Base-by-base conservation (phyloP, 768 basidiomycete genomes). In the Rhodotorula diobovata region DNA sequence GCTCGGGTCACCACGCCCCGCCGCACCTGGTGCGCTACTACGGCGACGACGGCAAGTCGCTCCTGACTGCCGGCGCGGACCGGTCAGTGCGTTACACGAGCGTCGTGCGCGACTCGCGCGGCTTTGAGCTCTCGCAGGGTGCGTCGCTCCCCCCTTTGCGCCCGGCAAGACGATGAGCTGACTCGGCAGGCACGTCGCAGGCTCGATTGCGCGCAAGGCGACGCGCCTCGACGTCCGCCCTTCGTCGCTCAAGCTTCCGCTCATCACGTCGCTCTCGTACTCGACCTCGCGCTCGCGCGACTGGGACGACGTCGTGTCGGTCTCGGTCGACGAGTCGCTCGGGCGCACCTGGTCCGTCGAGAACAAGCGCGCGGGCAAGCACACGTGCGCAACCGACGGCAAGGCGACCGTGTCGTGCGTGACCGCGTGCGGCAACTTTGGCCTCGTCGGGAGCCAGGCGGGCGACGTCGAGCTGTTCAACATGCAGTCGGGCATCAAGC, bases 291-390 rank as follows among this genome's bases (percentile, higher is more conserved):
- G 93, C 37, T 85, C 90, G 16, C 95, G 93, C 79, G 94, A 99
- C 73, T 99, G 96, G 96, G 95, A 98, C 78, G 93, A 98, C 77
- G 88, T 98, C 55, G 80, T 99, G 11, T 93, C 94, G n/a, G 87
- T 87, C 0, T 94, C 97, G 79, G 82, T 85, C 2, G 91, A 92
- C 58, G 93, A 95, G 76, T 84, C 86, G 8, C 85, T 88, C 66
- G 90, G 90, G 4, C 85, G 95, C 46, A 89, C 91, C 32, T 99
- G 95, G 95, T 87, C 87, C 8, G 89, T 92, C 79, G 83, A 86
- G 68, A 86, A 88, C 73, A 95, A 95, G 82, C 85, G 86, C 62
- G 77, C 91, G 15, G 95, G 95, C 12, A 88, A 89, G 77, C 84
- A 89, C 77, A 85, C 83, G 23, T 85, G 94, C 68, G 85, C 83